Evolutionary conservation across 805 yeast genomes (phyloP), one percentile per base, ranked within the genome.

Genomic region (Aciculoconidium aculeatum): DNA sequence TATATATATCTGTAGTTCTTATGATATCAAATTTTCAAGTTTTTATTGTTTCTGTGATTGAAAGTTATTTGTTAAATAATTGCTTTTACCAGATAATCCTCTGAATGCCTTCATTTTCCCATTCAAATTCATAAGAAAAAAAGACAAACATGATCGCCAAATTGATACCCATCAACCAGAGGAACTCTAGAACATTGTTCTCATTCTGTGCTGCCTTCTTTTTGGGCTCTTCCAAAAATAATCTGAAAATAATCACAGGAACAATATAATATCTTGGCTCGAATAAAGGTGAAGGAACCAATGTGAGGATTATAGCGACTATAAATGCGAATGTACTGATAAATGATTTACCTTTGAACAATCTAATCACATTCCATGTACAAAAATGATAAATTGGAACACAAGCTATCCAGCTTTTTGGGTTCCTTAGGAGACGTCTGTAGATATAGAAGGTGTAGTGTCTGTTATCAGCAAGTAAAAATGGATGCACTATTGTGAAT

Each of bases 211-310:
- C 53, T n/a, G n/a, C n/a, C n/a, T n/a, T n/a, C n/a, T n/a, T n/a
- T n/a, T n/a, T n/a, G n/a, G n/a, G n/a, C n/a, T n/a, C n/a, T n/a
- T n/a, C n/a, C n/a, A n/a, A n/a, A 34, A 75, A 67, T 3, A 84
- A 30, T 42, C 96, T 70, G 75, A 88, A 86, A 21, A 87, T 53
- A 8, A 82, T 51, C 48, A 73, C 77, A 4, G 97, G 96, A 4
- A 86, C 44, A 27, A 90, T 83, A 53, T 80, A 92, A 52, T 92
- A 92, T 34, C 98, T 72, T 27, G 96, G 95, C 55, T 92, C 98
- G 47, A 92, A 78, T 40, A 92, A 63, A 4, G 97, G 98, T 0
- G 96, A 79, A 12, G 97, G 96, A 0, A 82, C 72, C 12, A 92
- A 63, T 0, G 92, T 80, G 5, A 75, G 51, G 1, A 66, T 44